phyloP scores from a whole-genome alignment of 2,329 filamentous ascomycete species.

The Claviceps digitariae region DNA sequence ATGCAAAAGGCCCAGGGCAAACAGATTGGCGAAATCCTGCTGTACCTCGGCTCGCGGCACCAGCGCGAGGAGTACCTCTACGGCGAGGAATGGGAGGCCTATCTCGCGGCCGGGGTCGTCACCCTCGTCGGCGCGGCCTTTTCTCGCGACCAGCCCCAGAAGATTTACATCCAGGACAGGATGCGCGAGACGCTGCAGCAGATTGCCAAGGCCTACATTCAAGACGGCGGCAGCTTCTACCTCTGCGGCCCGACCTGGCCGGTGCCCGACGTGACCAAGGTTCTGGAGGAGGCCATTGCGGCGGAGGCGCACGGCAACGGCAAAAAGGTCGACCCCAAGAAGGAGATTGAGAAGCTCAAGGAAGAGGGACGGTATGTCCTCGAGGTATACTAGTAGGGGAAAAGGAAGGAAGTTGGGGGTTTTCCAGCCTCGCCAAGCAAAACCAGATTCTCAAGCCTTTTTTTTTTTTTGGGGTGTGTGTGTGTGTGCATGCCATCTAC shows the following conservation, averaged over 20 bases:
- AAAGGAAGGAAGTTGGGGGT: too few species aligned
- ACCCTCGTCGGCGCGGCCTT: slow-evolving; percentile 89
- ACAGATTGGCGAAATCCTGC: slow-evolving; percentile 79
- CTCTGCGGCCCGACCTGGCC: slow-evolving; percentile 97
- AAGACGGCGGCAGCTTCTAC: slow-evolving; percentile 86
- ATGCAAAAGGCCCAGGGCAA: slow-evolving; percentile 97
- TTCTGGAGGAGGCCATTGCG: slow-evolving; percentile 83
- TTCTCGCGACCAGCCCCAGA: slow-evolving; percentile 90
- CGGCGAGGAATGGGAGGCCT: slow-evolving; percentile 98
- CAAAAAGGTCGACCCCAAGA: slow-evolving; percentile 72
- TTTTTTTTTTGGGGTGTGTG: too few species aligned
- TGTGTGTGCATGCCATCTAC: background rate
- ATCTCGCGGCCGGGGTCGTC: slow-evolving; percentile 88
- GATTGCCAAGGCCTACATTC: slow-evolving; percentile 75
- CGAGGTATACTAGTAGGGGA: slow-evolving; percentile 65
- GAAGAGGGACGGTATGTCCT: slow-evolving; percentile 88
- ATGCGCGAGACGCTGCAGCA: slow-evolving; percentile 81
- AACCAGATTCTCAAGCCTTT: too few species aligned
- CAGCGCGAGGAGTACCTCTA: slow-evolving; percentile 98
- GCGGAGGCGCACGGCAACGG: slow-evolving; percentile 54
- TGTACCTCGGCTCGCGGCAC: slow-evolving; percentile 95
- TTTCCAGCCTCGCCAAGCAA: too few species aligned
- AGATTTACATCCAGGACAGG: slow-evolving; percentile 98
- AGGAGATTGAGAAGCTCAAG: slow-evolving; percentile 96
- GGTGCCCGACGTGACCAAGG: slow-evolving; percentile 88